These are phyloP conservation scores for Phellopilus nigrolimitatus DNA, from an alignment of 1,284 basidiomycete species.

Conservation along the genomic window DNA sequence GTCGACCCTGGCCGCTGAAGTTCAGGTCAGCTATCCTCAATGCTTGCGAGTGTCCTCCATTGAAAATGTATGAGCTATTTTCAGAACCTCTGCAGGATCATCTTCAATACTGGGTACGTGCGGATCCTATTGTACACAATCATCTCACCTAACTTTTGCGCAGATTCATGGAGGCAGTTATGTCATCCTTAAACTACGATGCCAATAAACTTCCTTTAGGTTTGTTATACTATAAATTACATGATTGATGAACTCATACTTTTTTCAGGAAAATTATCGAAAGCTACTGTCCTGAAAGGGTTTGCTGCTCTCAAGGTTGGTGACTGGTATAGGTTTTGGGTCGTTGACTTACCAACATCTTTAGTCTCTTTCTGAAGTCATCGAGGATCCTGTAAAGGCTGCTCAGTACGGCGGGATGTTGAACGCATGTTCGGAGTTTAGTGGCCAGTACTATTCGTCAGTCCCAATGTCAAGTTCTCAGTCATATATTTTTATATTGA, in stretches of 20 bases:
- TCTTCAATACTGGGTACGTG: conserved; percentile 48
- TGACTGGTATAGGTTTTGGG: conserved; percentile 1
- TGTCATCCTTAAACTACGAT: conserved; percentile 69
- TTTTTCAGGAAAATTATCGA: conserved; percentile 47
- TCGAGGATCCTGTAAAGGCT: conserved; percentile 40
- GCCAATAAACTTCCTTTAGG: conserved; percentile 64
- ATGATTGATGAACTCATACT: conserved; percentile 7
- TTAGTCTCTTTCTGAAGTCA: conserved; percentile 50
- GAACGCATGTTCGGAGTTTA: conserved; percentile 43
- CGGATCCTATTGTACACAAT: not conserved
- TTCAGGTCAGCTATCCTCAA: conserved; percentile 40
- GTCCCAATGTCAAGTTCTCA: conserved; percentile 22
- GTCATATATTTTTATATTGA: conserved; percentile 6
- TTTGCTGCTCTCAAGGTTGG: conserved; percentile 54
- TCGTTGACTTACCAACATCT: not conserved
- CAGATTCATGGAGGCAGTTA: conserved; percentile 50
- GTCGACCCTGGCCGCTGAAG: conserved; percentile 39
- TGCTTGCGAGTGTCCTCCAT: not conserved
- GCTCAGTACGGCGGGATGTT: conserved; percentile 34
- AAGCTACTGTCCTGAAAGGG: conserved; percentile 51
- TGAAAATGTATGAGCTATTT: not conserved
- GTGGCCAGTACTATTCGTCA: conserved; percentile 56
- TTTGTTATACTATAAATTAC: conserved; percentile 19
- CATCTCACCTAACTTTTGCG: conserved; percentile 1
- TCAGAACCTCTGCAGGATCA: conserved; percentile 48